Evolutionary conservation across 768 basidiomycete species (phyloP).

Genomic region (Auriculariales sp.): DNA sequence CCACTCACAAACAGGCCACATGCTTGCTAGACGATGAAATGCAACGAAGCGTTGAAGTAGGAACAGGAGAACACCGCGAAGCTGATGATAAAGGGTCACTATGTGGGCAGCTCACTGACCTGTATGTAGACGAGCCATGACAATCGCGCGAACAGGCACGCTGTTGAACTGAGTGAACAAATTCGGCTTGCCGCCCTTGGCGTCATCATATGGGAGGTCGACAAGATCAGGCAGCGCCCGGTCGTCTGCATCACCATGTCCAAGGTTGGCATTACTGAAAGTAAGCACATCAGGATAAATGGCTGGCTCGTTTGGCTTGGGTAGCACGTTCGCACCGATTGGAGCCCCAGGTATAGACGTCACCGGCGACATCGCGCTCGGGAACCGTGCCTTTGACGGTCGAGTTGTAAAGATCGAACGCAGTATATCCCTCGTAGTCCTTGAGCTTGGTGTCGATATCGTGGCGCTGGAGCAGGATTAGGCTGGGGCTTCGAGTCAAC

Average conservation of each 20-base stretch:
- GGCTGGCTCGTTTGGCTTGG: background rate
- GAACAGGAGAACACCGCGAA: background rate
- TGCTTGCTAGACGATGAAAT: no score
- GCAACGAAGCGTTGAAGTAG: background rate
- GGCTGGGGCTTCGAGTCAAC: slow-evolving; percentile 22
- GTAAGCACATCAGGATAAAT: no score
- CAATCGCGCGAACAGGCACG: slow-evolving; percentile 46
- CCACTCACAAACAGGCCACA: no score
- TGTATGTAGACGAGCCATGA: slow-evolving; percentile 87
- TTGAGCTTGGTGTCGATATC: slow-evolving; percentile 63
- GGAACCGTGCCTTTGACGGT: slow-evolving; percentile 64
- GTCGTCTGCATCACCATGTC: slow-evolving; percentile 67
- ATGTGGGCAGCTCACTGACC: slow-evolving; percentile 22
- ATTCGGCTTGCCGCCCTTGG: slow-evolving; percentile 12
- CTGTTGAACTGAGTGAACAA: slow-evolving; percentile 43
- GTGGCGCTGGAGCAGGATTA: slow-evolving; percentile 56
- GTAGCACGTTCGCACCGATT: slow-evolving; percentile 36
- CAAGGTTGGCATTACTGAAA: slow-evolving; percentile 76
- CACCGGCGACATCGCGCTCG: slow-evolving; percentile 23
- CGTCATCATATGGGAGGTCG: slow-evolving; percentile 27
- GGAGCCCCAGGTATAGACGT: slow-evolving; percentile 78
- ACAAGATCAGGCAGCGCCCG: slow-evolving; percentile 69
- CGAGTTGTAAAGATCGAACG: slow-evolving; percentile 87
- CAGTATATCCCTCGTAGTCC: slow-evolving; percentile 79
- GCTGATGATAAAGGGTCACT: background rate